These are phyloP conservation scores for Takashimella tepidaria DNA, from an alignment of 1,284 basidiomycete genomes.

Conservation along the genomic window DNA sequence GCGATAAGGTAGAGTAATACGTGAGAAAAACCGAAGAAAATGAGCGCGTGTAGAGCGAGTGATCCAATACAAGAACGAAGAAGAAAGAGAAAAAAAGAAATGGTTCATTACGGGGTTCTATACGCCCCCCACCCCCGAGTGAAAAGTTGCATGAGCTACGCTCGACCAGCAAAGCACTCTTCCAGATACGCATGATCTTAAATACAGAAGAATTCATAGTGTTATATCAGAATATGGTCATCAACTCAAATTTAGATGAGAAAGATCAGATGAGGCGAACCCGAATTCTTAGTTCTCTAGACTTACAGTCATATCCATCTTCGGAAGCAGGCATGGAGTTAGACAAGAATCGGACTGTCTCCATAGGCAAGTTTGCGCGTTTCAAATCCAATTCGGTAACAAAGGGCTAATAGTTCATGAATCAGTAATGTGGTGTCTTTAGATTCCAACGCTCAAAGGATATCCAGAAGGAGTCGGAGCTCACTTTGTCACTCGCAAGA, in stretches of 20 bases:
- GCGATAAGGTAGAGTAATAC: too few relatives aligned
- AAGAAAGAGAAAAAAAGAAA: too few relatives aligned
- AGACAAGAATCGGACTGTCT: conserved; percentile 75
- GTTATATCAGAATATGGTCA: not conserved
- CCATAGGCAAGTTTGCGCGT: conserved; percentile 72
- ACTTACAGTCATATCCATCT: conserved; percentile 43
- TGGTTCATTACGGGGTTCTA: too few relatives aligned
- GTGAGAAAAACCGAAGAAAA: too few relatives aligned
- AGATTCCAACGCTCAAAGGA: too few relatives aligned
- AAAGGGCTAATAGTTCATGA: conserved; percentile 63
- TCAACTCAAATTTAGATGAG: not conserved
- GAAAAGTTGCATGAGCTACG: too few relatives aligned
- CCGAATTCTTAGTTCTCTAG: not conserved
- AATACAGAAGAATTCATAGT: not conserved
- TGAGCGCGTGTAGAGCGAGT: too few relatives aligned
- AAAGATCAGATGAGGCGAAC: not conserved
- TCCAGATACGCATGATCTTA: conserved; percentile 43
- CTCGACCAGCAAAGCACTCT: conserved; percentile 27
- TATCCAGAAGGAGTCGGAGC: conserved; percentile 27
- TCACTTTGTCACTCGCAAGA: conserved; percentile 82
- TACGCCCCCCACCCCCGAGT: too few relatives aligned
- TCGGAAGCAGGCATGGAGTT: conserved; percentile 32
- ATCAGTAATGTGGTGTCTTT: too few relatives aligned
- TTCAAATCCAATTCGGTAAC: conserved; percentile 91
- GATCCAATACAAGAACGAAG: too few relatives aligned